Base-by-base conservation (phyloP, 495 filamentous ascomycete genomes). In the Tetracladium marchalianum region DNA sequence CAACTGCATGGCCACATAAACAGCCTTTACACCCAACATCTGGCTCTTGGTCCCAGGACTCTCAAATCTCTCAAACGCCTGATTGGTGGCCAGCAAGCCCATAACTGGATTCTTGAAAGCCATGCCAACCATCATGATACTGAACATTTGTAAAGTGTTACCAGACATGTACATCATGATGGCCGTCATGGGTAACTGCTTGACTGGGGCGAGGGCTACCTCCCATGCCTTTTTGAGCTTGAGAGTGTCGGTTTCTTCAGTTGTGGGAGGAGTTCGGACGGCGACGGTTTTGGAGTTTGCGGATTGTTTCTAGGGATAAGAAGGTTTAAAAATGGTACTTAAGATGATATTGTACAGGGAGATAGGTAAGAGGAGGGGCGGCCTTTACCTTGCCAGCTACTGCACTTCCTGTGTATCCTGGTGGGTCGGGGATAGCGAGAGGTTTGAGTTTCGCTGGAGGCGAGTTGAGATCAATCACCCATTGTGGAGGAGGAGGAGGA, bases 111-210 rank as follows among this genome's bases (percentile, higher is more conserved):
- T 90, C 71, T 95, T 96, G 77, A 99, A 99, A 37, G 95, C 77
- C 86, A 95, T 96, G 54, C 85, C 88, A 7, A 96, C 89, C 92
- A 97, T 97, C 88, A 97, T 95, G 62, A 99, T 96, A 66, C 81
- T 88, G 73, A 99, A 99, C 51, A 99, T 96, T 67, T 99, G 92
- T 19, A 99, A 80, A 46, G 85, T 87, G 68, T 96, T 97, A 58
- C 92, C 92, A 48, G 92, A 95, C 93, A 99, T 97, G 75, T 99
- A 99, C 90, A 97, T 97, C 83, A 95, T 95, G 66, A 99, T 89
- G 38, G 78, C 88, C 48, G 93, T 96, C 92, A 98, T 97, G 42
- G 92, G 92, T 37, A 99, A 73, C 60, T 83, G 80, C 69, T 99
- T 99, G 41, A 89, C 82, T 1, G 92, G 92, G 4, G 84, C 93